Evolutionary conservation across 345 rosid genomes (phyloP), one percentile per base, ranked within the genome.

Genomic region (Garcia nutans): DNA sequence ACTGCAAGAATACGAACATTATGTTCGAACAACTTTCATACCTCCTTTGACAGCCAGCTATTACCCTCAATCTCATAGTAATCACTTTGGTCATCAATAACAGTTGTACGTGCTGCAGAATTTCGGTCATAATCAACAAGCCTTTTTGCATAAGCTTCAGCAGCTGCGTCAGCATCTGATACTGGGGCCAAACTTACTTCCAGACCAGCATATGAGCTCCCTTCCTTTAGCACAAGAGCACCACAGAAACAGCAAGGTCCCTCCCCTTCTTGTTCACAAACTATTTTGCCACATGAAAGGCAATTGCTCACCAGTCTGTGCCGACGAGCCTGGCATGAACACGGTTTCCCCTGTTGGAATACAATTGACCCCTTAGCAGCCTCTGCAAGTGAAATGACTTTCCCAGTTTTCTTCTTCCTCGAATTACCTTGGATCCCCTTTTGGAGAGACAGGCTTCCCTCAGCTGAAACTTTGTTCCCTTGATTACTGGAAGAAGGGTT

Each of bases 201-300:
- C 0, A 93, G 86, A 70, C 98, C 98, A 23, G 94, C 97, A 72
- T 93, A 93, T 2, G 91, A 83, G 76, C 97, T 93, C 8, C 94
- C 92, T 82, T 94, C 97, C 85, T 81, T 94, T 24, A 94, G 80
- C 72, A 92, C 98, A 71, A 94, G 96, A 28, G 96, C 91, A 74
- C 98, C 93, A 3, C 97, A 96, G 70, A 90, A 93, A 71, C 77
- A 84, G 80, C 98, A 95, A 57, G 94, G 97, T 69, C 99, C 98
- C 84, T 96, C 95, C 64, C 99, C 98, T 82, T 93, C 96, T 86
- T 96, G 99, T 80, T 96, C 98, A 47, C 98, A 96, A 61, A 93
- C 96, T 60, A 96, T 90, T 86, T 93, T 96, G 68, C 99, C 99
- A 82, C 99, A 96, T 6, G 98, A 93, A 78, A 96, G 86, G 77